These are phyloP conservation scores for Astrothelium macrocarpum DNA, from an alignment of 495 filamentous ascomycete species.

Conservation along the genomic window DNA sequence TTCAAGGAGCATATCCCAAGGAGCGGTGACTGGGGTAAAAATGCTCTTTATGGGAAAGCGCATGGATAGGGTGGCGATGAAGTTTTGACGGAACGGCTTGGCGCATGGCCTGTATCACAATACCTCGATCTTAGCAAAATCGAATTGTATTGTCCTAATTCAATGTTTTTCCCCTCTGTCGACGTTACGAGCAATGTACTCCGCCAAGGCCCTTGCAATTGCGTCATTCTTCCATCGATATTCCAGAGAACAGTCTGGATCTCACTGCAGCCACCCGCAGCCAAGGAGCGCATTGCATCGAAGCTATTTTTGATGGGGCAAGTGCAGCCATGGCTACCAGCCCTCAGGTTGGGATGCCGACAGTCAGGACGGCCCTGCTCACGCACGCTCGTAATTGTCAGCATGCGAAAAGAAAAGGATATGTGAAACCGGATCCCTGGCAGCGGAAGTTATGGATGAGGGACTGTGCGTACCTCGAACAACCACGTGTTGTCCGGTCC, in stretches of 20 bases:
- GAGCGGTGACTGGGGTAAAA: neutral
- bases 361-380: neutral
- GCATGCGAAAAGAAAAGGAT: neutral
- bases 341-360: neutral
- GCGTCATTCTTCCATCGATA: neutral
- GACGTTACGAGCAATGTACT: too few species aligned
- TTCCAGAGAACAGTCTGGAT: neutral
- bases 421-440: neutral
- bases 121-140: neutral
- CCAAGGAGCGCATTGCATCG: neutral
- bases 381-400: neutral
- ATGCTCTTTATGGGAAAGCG: neutral
- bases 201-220: neutral
- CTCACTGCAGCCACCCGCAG: conserved; percentile 2
- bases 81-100: neutral
- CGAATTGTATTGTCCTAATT: neutral
- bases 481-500: neutral
- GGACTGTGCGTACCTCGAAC: neutral
- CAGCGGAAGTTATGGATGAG: neutral
- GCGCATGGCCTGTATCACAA: neutral
- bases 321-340: neutral
- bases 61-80: neutral
- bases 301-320: neutral
- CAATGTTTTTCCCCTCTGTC: too few species aligned
- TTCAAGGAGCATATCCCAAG: neutral